Evolutionary conservation across 768 basidiomycete genomes (phyloP), one percentile per base, ranked within the genome.

Genomic region (Phanerodontia chrysosporium): DNA sequence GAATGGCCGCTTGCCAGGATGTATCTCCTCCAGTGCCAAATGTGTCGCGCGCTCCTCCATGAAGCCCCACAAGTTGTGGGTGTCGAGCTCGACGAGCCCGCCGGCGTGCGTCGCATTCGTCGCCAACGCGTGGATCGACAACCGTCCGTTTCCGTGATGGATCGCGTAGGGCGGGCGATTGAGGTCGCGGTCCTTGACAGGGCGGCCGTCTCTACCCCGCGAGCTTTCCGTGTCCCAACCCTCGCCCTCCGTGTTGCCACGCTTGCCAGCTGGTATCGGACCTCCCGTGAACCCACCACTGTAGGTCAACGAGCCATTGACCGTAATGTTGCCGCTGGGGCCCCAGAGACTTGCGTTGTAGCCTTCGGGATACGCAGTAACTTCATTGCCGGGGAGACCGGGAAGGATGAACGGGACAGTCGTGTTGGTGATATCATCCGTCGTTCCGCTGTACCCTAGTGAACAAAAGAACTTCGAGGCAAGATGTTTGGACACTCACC

Each of bases 41-140:
- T 86, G 76, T 3, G 88, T 86, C 1, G 87, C 74, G 62, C 80
- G 80, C 63, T 84, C 86, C 67, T 88, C 85, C 84, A 89, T 85
- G 65, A 83, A 68, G 21, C 87, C 87, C 77, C 81, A 89, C 58
- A 89, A 60, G 67, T 86, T 90, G 69, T 90, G 88, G 12, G 80
- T 77, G 61, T 90, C 87, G 28, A 87, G 73, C 63, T 90, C 87
- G 10, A 75, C 77, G 55, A 78, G 75, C 0, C 89, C 89, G 49
- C 78, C 77, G 7, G 74, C 74, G 68, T 90, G 86, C 0, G 87
- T 86, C 0, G 87, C 87, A 60, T 90, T 90, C 3, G 85, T 86
- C 2, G 86, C 83, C 22, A 90, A 61, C 1, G 87, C 80, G 59
- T 81, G 78, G 6, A 70, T 56, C 1, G 78, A 81, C 16, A 91